Evolutionary conservation across 208 protist species (phyloP).

Genomic region (Trichomonas gallinae): DNA sequence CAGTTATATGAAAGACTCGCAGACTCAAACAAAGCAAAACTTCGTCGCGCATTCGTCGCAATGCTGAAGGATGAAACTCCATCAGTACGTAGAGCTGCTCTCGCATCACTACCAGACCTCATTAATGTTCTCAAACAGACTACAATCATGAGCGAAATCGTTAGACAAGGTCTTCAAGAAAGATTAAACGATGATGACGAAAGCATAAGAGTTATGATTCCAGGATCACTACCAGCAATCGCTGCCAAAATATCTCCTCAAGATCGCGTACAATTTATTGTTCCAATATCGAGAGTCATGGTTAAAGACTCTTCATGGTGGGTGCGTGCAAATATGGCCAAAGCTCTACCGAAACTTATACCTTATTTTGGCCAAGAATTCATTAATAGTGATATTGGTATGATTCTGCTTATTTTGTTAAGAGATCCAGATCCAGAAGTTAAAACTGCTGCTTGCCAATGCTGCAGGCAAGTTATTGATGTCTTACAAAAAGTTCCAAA

Average conservation of each 20-base stretch:
- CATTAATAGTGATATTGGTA: background rate
- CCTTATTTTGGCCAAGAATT: background rate
- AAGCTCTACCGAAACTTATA: background rate
- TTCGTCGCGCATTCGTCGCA: background rate
- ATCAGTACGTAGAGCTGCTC: background rate
- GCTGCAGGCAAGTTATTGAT: background rate
- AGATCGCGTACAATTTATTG: background rate
- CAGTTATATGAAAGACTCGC: background rate
- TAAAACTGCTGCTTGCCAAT: background rate
- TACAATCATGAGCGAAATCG: background rate
- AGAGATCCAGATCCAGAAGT: constrained; percentile 14
- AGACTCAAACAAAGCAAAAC: background rate
- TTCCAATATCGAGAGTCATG: background rate
- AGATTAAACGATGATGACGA: background rate
- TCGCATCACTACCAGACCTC: background rate
- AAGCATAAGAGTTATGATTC: constrained; percentile 18
- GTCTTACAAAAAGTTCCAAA: background rate
- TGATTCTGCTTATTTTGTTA: background rate
- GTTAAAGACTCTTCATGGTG: background rate
- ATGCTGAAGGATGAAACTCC: background rate
- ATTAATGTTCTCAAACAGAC: background rate
- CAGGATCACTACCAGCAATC: background rate
- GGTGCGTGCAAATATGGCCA: background rate
- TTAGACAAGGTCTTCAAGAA: background rate
- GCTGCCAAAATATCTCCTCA: background rate